Percentiles rank a stretch among this genome's conserved stretches.
Evolutionary conservation across 441 rosid species (phyloP).

Genomic region (Gossypium schwendimanii): DNA sequence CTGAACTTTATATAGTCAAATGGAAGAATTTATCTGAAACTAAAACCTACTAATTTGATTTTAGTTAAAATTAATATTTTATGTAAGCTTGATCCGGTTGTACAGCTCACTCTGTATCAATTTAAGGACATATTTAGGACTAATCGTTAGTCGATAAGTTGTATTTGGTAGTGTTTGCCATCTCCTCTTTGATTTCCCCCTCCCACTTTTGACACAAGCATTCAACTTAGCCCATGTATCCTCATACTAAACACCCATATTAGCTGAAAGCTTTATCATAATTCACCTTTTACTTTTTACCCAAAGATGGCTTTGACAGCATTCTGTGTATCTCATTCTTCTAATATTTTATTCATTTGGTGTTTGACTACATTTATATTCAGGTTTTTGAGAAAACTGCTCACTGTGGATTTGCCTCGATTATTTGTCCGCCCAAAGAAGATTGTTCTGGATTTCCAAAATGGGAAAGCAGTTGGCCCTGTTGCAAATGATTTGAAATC

Average conservation of each 20-base stretch:
- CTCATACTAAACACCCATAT: not conserved
- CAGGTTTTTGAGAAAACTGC: conserved; percentile 91
- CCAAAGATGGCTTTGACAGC: not conserved
- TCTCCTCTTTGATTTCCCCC: not conserved
- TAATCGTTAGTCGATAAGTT: not conserved
- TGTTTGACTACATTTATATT: conserved; percentile 8
- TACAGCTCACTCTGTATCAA: not conserved
- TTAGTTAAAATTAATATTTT: not conserved
- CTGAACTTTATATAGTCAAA: not conserved
- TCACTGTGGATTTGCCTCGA: conserved; percentile 85
- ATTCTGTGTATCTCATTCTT: not conserved
- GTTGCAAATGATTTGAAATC: conserved; percentile 56
- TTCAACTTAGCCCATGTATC: not conserved
- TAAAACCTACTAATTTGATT: not conserved
- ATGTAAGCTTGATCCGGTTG: not conserved
- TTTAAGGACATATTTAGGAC: not conserved
- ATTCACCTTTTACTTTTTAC: not conserved
- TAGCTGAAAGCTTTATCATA: not conserved
- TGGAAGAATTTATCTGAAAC: not conserved
- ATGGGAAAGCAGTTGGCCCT: conserved; percentile 90
- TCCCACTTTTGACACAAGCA: not conserved
- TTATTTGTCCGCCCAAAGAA: conserved; percentile 93
- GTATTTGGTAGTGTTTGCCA: not conserved
- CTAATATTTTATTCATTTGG: not conserved
- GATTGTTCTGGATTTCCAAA: conserved; percentile 91